A percentile compares a stretch with the other conserved stretches of the same genome.
Evolutionary conservation across 1,284 basidiomycete genomes (phyloP).

Genomic region (Ceratobasidium sp.): DNA sequence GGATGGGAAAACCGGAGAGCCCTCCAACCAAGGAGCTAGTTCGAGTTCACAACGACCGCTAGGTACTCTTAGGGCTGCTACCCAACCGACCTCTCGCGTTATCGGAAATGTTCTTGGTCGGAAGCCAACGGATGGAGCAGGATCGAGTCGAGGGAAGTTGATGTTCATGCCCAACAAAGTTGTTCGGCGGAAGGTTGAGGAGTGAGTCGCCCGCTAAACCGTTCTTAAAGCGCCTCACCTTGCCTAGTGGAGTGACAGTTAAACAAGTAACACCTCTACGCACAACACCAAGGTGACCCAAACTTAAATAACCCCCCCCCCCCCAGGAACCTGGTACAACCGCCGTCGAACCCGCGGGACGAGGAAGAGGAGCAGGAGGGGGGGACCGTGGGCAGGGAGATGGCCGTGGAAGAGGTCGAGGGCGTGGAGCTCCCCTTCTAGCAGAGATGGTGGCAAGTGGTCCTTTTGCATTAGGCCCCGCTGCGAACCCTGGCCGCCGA

Average conservation of each 20-base stretch:
- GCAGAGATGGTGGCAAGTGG: slow-evolving; percentile 84
- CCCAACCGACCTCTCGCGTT: slow-evolving; percentile 38
- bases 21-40: slow-evolving; percentile 21
- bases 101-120: slow-evolving; percentile 48
- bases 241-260: slow-evolving; percentile 27
- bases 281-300: slow-evolving; percentile 26
- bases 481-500: slow-evolving; percentile 66
- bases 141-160: slow-evolving; percentile 50
- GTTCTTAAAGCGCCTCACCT: neutral
- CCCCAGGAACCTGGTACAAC: slow-evolving; percentile 29
- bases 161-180: slow-evolving; percentile 57
- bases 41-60: slow-evolving; percentile 1
- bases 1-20: slow-evolving; percentile 23
- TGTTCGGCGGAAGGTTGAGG: slow-evolving; percentile 50
- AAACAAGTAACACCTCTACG: neutral
- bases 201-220: slow-evolving; percentile 36
- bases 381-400: slow-evolving; percentile 63
- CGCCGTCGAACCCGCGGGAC: slow-evolving; percentile 14
- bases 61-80: slow-evolving; percentile 20
- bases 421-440: slow-evolving; percentile 61
- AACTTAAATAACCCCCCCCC: slow-evolving; percentile 47
- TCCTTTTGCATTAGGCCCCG: slow-evolving; percentile 84
- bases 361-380: slow-evolving; percentile 22
- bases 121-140: slow-evolving; percentile 31
- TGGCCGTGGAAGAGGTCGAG: slow-evolving; percentile 58